Conservation (phyloP, 139 green algal genomes). For the Picochlorum sp. region DNA sequence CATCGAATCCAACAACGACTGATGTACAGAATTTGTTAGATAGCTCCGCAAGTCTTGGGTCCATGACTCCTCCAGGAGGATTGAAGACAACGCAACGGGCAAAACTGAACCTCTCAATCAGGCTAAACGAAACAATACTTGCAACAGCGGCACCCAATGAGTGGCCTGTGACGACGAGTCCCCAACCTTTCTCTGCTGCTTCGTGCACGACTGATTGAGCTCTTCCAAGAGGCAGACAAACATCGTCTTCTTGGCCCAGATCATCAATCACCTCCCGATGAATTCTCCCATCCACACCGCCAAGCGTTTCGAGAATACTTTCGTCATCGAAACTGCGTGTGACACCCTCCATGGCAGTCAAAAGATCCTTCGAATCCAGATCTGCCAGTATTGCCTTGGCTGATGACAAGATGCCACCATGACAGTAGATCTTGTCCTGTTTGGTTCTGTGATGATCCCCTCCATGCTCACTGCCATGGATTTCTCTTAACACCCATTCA, state of each 20-base stretch:
- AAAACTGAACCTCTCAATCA: slow-evolving; percentile 38
- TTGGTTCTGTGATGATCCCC: neutral
- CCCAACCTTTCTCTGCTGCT: slow-evolving; percentile 29
- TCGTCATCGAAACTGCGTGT: neutral
- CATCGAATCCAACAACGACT: slow-evolving; percentile 30
- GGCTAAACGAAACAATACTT: slow-evolving; percentile 47
- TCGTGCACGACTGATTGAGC: slow-evolving; percentile 16
- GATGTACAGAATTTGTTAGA: slow-evolving; percentile 31
- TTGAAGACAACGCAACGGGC: slow-evolving; percentile 48
- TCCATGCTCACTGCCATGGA: neutral
- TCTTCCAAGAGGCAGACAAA: slow-evolving; percentile 11
- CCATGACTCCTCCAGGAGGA: slow-evolving; percentile 37
- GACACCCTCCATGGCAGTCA: slow-evolving; percentile 12
- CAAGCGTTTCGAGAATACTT: neutral
- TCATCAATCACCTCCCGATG: neutral
- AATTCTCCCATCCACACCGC: neutral
- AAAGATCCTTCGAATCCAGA: slow-evolving; percentile 29
- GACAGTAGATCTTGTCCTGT: slow-evolving; percentile 26
- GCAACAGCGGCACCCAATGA: slow-evolving; percentile 57
- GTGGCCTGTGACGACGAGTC: slow-evolving; percentile 59
- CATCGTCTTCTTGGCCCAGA: slow-evolving; percentile 1
- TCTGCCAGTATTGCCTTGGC: slow-evolving; percentile 40
- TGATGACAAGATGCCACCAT: slow-evolving; percentile 43
- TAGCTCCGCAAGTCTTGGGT: slow-evolving; percentile 16
- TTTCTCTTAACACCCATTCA: slow-evolving; percentile 17